These are phyloP conservation scores for Priceomyces medius DNA, from an alignment of 805 yeast genomes.

Conservation along the genomic window DNA sequence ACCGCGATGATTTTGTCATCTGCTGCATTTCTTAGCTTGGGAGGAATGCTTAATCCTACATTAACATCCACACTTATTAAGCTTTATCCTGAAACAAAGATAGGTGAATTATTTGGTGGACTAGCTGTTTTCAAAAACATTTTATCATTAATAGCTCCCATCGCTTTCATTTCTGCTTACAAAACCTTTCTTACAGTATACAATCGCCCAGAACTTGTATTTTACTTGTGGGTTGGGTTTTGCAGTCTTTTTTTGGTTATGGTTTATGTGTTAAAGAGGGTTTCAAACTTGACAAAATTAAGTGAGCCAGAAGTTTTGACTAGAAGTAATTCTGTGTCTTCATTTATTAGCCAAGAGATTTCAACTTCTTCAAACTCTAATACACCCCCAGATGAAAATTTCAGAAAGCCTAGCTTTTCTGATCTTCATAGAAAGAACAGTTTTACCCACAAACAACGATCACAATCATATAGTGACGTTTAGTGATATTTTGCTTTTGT, in stretches of 20 bases:
- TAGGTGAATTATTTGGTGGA: constrained; percentile 76
- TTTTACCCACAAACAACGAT: constrained; percentile 14
- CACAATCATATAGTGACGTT: background rate
- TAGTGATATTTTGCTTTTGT: no score
- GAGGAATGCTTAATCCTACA: constrained; percentile 55
- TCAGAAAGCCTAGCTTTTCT: constrained; percentile 8
- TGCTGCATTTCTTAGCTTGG: constrained; percentile 43
- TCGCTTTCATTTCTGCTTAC: constrained; percentile 48
- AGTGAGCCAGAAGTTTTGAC: constrained; percentile 10
- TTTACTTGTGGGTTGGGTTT: constrained; percentile 16
- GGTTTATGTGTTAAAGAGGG: constrained; percentile 16
- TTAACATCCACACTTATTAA: constrained; percentile 60
- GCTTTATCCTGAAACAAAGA: constrained; percentile 54
- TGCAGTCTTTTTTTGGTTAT: constrained; percentile 18
- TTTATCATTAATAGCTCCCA: constrained; percentile 49
- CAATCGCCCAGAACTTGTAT: constrained; percentile 29
- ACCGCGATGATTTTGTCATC: constrained; percentile 29
- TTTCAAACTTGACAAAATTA: constrained; percentile 14
- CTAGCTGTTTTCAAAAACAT: constrained; percentile 57
- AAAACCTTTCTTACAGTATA: constrained; percentile 25
- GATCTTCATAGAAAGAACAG: constrained; percentile 20
- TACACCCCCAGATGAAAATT: background rate
- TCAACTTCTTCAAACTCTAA: background rate
- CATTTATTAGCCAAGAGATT: constrained; percentile 1
- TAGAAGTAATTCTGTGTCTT: constrained; percentile 15